A percentile compares a stretch with the other conserved stretches of the same genome.
phyloP scores from a whole-genome alignment of 148 eudicot species.

The Camellia granthamiana region DNA sequence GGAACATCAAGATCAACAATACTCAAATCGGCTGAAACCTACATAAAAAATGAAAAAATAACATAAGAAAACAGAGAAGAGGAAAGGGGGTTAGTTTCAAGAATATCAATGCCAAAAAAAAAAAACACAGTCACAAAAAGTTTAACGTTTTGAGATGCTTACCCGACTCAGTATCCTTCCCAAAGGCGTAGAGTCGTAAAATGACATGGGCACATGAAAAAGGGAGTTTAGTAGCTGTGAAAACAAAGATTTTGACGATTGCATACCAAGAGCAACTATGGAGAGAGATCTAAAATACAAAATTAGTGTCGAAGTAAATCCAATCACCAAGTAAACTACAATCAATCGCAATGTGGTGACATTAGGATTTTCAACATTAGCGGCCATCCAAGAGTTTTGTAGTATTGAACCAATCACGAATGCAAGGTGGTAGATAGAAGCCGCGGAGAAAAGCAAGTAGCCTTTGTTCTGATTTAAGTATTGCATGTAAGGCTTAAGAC shows the following conservation, averaged over 20 bases:
- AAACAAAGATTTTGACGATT: slow-evolving; percentile 63
- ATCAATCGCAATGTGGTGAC: slow-evolving; percentile 56
- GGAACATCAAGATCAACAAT: slow-evolving; percentile 75
- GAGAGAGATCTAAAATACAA: slow-evolving; percentile 50
- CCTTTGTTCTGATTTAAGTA: slow-evolving; percentile 76
- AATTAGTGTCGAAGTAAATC: slow-evolving; percentile 35
- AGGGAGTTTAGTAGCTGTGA: slow-evolving; percentile 60
- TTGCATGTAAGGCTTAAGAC: slow-evolving; percentile 60
- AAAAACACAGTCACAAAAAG: no score
- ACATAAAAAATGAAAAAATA: slow-evolving; percentile 2
- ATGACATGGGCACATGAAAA: slow-evolving; percentile 79
- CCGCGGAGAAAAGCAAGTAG: slow-evolving; percentile 45
- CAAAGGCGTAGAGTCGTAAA: slow-evolving; percentile 81
- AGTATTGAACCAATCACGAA: slow-evolving; percentile 55
- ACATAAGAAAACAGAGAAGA: background rate
- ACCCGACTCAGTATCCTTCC: slow-evolving; percentile 85
- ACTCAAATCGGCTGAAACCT: slow-evolving; percentile 79
- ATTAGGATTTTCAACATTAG: slow-evolving; percentile 65
- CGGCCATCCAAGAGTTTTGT: slow-evolving; percentile 93
- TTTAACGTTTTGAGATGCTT: slow-evolving; percentile 7
- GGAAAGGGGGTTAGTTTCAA: background rate
- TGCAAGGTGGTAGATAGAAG: slow-evolving; percentile 41
- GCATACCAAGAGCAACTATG: slow-evolving; percentile 50
- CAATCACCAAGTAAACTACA: slow-evolving; percentile 59
- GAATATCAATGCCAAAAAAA: background rate